Evolutionary conservation across 371 early-diverging fungal species (phyloP).

Genomic region (Syncephalastrum monosporum): DNA sequence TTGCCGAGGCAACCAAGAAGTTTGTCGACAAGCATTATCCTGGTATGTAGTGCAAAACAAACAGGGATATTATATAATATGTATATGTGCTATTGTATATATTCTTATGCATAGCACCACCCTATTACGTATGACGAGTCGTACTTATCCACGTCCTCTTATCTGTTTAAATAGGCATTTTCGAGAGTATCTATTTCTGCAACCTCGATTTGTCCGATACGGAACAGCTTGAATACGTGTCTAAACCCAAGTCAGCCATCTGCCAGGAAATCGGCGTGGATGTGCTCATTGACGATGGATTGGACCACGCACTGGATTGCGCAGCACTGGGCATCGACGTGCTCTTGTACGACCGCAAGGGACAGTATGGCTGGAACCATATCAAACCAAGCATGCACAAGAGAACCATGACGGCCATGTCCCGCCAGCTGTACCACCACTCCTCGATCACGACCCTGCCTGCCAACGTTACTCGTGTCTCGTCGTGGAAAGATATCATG

Average conservation of each 20-base stretch:
- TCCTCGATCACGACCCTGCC: conserved; percentile 19
- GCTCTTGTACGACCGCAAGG: conserved; percentile 48
- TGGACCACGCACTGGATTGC: conserved; percentile 49
- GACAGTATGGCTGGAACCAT: conserved; percentile 51
- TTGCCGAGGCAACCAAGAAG: conserved; percentile 46
- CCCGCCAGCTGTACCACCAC: conserved; percentile 26
- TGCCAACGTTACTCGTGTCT: conserved; percentile 39
- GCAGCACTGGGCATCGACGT: conserved; percentile 50
- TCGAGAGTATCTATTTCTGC: conserved; percentile 56
- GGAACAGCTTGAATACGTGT: conserved; percentile 45
- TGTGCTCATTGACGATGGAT: conserved; percentile 48
- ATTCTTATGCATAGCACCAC: not conserved
- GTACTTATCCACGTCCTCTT: too few species aligned
- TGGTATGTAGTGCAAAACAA: conserved; percentile 13
- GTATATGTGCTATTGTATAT: not conserved
- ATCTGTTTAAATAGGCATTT: conserved; percentile 23
- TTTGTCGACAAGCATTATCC: conserved; percentile 29
- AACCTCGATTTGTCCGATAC: conserved; percentile 46
- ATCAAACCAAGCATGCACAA: too few species aligned
- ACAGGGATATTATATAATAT: conserved; percentile 1
- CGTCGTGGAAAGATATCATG: conserved; percentile 43
- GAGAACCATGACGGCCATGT: conserved; percentile 22
- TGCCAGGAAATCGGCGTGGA: conserved; percentile 54
- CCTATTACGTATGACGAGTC: not conserved
- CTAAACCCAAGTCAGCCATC: conserved; percentile 52